Evolutionary conservation across 2,329 filamentous ascomycete species (phyloP), one percentile per base, ranked within the genome.

Genomic region (Hysterium pulicare): DNA sequence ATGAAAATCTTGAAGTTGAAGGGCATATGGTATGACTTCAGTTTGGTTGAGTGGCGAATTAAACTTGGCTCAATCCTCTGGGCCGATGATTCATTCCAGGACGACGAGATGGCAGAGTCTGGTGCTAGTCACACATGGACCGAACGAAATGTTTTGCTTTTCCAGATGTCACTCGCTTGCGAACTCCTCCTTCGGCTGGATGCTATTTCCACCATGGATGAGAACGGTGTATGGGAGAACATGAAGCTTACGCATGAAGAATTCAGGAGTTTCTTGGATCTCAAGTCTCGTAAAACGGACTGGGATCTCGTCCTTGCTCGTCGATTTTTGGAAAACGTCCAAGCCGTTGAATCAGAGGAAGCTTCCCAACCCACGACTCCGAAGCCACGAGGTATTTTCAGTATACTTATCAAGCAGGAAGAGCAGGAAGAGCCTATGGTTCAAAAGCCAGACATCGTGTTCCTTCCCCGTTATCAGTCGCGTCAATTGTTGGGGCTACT

Each of bases 11-110:
- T 89, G 33, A 78, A 77, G 0, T 69, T 79, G 6, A 75, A 81
- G 41, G 83, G 84, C 42, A 77, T 86, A 34, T 89, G 85, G 85
- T 76, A 85, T 39, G 84, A 89, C 62, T 85, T 89, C 50, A 84
- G 83, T 16, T 75, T 82, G 23, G 81, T 88, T 5, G 84, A 88
- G 58, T 88, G 84, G 84, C 77, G 85, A 28, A 84, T 89, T 44
- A 75, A 83, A 10, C 71, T 89, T 1, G 85, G 85, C 5, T 84
- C 87, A 63, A 74, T 88, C 32, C 66, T 89, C 2, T 89, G 84
- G 84, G 46, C 49, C 7, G 57, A 62, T 13, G 24, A 49, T 5
- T 31, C 44, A 10, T 30, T 45, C 45, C 47, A 64, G 42, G 36
- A 60, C 42, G 13, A 50, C 54, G 13, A 55, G 45, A 45, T 61